Percentiles rank a stretch among this genome's conserved stretches.
These are phyloP conservation scores for Phaeolepiota aurea DNA, from an alignment of 768 basidiomycete species.

Conservation along the genomic window DNA sequence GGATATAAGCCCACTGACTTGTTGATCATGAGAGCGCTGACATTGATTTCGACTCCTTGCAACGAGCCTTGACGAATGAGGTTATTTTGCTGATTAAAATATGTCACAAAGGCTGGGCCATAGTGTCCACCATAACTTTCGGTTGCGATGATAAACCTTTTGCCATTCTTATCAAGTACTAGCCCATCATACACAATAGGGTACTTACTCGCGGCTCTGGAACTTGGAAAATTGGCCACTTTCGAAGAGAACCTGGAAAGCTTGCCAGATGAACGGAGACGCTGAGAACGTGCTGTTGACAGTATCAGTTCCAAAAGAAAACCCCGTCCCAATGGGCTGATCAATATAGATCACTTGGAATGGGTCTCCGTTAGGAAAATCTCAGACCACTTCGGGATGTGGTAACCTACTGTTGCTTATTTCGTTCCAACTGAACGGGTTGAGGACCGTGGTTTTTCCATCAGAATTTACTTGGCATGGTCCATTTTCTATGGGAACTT, in stretches of 20 bases:
- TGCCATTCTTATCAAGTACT: not conserved
- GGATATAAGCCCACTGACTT: conserved; percentile 27
- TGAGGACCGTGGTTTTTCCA: conserved; percentile 39
- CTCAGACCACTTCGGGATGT: not conserved
- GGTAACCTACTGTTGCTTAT: conserved; percentile 47
- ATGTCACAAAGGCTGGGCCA: conserved; percentile 55
- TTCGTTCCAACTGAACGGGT: conserved; percentile 68
- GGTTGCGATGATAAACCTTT: conserved; percentile 54
- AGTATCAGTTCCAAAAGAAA: conserved; percentile 48
- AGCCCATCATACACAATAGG: not conserved
- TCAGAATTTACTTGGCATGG: conserved; percentile 55
- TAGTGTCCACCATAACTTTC: conserved; percentile 68
- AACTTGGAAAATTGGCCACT: conserved; percentile 43
- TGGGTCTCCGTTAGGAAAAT: no score
- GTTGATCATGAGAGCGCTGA: conserved; percentile 59
- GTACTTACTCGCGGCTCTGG: conserved; percentile 40
- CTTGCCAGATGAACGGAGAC: conserved; percentile 50
- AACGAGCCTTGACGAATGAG: conserved; percentile 35
- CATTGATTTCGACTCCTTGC: conserved; percentile 39
- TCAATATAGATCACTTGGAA: conserved; percentile 59
- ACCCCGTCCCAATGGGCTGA: conserved; percentile 60
- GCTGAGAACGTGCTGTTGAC: conserved; percentile 54
- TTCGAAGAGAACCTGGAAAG: conserved; percentile 57
- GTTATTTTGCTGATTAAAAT: conserved; percentile 54
- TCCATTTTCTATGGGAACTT: conserved; percentile 39